Evolutionary conservation across 768 basidiomycete species (phyloP), one percentile per base, ranked within the genome.

Genomic region (Cantharellus anzutake): DNA sequence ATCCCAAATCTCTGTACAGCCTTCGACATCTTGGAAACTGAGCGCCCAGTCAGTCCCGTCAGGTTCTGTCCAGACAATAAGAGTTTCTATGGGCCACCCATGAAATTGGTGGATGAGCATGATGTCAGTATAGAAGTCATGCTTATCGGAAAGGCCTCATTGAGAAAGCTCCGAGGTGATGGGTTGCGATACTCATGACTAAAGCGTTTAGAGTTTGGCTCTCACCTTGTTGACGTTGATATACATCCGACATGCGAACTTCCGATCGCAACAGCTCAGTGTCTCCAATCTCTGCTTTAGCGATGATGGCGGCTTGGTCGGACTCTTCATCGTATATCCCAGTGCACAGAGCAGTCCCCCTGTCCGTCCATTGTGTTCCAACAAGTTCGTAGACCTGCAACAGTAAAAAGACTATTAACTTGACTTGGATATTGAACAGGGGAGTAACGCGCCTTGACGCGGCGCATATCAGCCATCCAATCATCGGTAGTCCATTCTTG

Each of bases 51-150:
- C 96, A 42, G 86, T 81, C 38, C 89, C 88, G 63, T 88, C 84
- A 1, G 89, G 86, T 69, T 98, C 94, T 2, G 94, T 98, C 96
- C 96, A 99, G 20, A 97, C 94, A 65, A 99, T 97, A 55, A 99
- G 78, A 7, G 96, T 99, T 67, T 97, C 94, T 93, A 71, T 56
- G 41, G 5, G 44, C 44, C 11, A 48, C 11, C 44, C 11, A 48
- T 11, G 44, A 48, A 29, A 29, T 11, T 48, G 44, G 29, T 48
- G 44, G 29, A 48, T 48, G 44, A 11, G 29, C 11, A 11, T 11
- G 44, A 48, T 48, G 44, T 48, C 44, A 48, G 44, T 11, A 48
- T 11, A 48, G 29, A 48, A 48, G 29, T 29, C 20, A 29, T 29
- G 20, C 20, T 29, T 29, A 29, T 29, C 20, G 20, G 20, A n/a